These are phyloP conservation scores for Earliella scabrosa DNA, from an alignment of 1,284 basidiomycete genomes.

Conservation along the genomic window DNA sequence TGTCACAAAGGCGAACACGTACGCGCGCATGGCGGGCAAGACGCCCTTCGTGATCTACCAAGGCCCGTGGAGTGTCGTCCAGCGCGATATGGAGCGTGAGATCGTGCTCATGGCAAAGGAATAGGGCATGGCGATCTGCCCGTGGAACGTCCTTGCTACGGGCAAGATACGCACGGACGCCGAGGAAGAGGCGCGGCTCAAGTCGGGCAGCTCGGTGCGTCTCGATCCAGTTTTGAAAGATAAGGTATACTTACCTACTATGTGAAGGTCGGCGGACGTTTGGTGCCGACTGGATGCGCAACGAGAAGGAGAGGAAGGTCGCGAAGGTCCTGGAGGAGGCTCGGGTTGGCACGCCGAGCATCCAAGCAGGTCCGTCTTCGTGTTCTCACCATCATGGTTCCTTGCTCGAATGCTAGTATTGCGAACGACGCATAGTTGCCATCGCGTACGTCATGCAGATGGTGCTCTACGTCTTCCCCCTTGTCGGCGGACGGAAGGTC, in stretches of 20 bases:
- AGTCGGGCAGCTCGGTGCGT: slow-evolving; percentile 17
- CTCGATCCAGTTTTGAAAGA: no score
- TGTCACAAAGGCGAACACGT: slow-evolving; percentile 30
- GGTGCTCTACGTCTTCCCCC: slow-evolving; percentile 30
- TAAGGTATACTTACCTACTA: no score
- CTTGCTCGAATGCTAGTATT: no score
- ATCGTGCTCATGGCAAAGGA: no score
- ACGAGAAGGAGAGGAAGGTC: slow-evolving; percentile 27
- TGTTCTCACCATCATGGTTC: no score
- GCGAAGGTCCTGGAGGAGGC: slow-evolving; percentile 29
- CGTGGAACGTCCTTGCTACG: neutral
- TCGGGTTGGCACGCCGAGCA: slow-evolving; percentile 26
- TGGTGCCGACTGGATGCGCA: slow-evolving; percentile 27
- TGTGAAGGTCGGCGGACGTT: neutral
- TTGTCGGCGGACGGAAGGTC: slow-evolving; percentile 32
- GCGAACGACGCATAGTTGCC: no score
- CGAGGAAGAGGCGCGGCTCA: no score
- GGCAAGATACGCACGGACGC: slow-evolving; percentile 36
- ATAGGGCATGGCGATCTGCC: no score
- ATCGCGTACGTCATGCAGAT: slow-evolving; percentile 34
- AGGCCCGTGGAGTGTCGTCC: slow-evolving; percentile 52
- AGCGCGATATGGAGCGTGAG: slow-evolving; percentile 4
- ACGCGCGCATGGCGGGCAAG: slow-evolving; percentile 43
- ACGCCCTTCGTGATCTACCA: slow-evolving; percentile 58
- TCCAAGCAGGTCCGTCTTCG: slow-evolving; percentile 25